Conservation (phyloP, 768 basidiomycete genomes). For the Lentinula boryana region DNA sequence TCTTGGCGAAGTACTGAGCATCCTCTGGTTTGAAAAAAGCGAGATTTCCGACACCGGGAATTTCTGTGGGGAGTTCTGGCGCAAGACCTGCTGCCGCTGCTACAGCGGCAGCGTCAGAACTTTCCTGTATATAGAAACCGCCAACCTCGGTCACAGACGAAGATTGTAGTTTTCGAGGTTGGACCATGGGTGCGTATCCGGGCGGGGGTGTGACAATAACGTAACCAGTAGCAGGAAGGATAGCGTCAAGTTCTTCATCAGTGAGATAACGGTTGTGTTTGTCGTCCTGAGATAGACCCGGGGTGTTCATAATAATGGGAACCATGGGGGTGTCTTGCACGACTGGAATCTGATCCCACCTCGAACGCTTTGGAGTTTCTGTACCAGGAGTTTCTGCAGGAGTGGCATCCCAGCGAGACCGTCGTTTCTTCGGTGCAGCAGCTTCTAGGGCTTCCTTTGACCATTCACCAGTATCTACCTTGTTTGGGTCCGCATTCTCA, state of each 20-base stretch:
- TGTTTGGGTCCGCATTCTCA: slow-evolving; percentile 61
- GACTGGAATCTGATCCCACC: slow-evolving; percentile 95
- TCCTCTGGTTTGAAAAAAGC: slow-evolving; percentile 99
- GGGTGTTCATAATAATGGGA: slow-evolving; percentile 85
- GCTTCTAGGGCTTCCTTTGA: slow-evolving; percentile 69
- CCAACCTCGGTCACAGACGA: slow-evolving; percentile 52
- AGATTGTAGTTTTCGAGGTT: slow-evolving; percentile 57
- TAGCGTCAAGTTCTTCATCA: slow-evolving; percentile 91
- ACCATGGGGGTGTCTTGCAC: slow-evolving; percentile 62
- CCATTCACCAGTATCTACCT: slow-evolving; percentile 60
- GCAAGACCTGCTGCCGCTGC: slow-evolving; percentile 91
- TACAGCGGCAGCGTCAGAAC: slow-evolving; percentile 82
- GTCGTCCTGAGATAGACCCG: slow-evolving; percentile 85
- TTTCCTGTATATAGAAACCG: slow-evolving; percentile 96
- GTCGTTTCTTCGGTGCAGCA: slow-evolving; percentile 82
- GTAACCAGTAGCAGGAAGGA: slow-evolving; percentile 85
- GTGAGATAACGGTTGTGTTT: slow-evolving; percentile 94
- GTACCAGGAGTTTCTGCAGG: slow-evolving; percentile 60
- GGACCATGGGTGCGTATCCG: slow-evolving; percentile 80
- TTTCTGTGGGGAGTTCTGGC: slow-evolving; percentile 93
- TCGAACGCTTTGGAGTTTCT: slow-evolving; percentile 82
- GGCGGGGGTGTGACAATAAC: slow-evolving; percentile 89
- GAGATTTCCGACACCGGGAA: slow-evolving; percentile 93
- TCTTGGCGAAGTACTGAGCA: slow-evolving; percentile 96
- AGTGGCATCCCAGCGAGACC: slow-evolving; percentile 95